Evolutionary conservation across 2,329 filamentous ascomycete genomes (phyloP).

Genomic region (Bipolaris sorokiniana): DNA sequence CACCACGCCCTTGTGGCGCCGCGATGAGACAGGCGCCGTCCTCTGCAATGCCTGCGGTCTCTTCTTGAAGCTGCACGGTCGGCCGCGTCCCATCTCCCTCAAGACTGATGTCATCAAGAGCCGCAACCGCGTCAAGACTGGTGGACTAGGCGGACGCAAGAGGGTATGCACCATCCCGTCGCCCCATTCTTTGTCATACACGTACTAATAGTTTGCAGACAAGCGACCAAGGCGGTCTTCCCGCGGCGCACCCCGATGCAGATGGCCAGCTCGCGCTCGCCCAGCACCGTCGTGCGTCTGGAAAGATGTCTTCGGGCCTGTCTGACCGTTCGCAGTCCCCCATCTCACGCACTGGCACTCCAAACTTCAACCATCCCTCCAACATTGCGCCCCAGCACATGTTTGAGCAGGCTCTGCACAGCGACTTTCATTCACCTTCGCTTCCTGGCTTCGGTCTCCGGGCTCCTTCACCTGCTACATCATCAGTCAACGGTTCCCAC

Average conservation of each 20-base stretch:
- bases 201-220: constrained; percentile 26
- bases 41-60: constrained; percentile 98
- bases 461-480: constrained; percentile 62
- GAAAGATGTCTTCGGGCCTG: constrained; percentile 74
- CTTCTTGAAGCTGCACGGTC: constrained; percentile 95
- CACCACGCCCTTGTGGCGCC: constrained; percentile 94
- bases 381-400: constrained; percentile 76
- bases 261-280: constrained; percentile 62
- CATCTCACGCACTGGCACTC: constrained; percentile 78
- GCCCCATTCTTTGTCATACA: not conserved
- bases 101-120: constrained; percentile 99
- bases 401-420: constrained; percentile 76
- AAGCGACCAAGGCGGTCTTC: constrained; percentile 61
- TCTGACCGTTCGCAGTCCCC: constrained; percentile 79
- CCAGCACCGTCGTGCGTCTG: constrained; percentile 69
- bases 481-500: constrained; percentile 65
- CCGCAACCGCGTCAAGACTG: constrained; percentile 94
- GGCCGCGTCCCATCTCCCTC: constrained; percentile 89
- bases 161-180: constrained; percentile 65
- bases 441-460: constrained; percentile 52
- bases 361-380: constrained; percentile 69
- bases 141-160: constrained; percentile 77
- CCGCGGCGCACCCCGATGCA: constrained; percentile 61
- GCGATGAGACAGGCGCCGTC: constrained; percentile 93
- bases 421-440: constrained; percentile 67